These are phyloP conservation scores for Pterocarpus santalinus DNA, from an alignment of 306 rosid species.

Conservation along the genomic window DNA sequence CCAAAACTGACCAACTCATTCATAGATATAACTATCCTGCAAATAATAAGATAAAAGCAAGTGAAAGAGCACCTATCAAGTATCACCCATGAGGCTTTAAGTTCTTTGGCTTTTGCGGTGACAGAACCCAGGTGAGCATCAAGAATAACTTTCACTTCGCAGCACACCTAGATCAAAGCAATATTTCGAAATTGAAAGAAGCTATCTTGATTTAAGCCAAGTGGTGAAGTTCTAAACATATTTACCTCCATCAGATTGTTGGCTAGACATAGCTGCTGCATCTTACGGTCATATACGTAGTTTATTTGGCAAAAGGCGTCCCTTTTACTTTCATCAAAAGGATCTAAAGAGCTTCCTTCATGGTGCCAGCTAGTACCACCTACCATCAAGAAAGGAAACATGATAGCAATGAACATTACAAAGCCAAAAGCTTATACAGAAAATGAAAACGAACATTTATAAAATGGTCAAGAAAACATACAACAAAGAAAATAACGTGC, in stretches of 20 bases:
- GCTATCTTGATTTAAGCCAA: neutral
- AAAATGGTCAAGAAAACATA: neutral
- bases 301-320: conserved; percentile 17
- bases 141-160: conserved; percentile 41
- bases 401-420: neutral
- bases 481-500: conserved; percentile 41
- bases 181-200: neutral
- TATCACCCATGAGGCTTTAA: conserved; percentile 44
- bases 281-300: conserved; percentile 14
- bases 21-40: neutral
- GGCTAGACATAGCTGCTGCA: conserved; percentile 43
- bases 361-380: conserved; percentile 5
- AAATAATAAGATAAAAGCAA: neutral
- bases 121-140: conserved; percentile 35
- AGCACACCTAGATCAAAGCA: conserved; percentile 23
- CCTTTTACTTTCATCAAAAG: conserved; percentile 22
- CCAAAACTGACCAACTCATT: neutral
- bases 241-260: conserved; percentile 42
- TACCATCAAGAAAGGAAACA: conserved; percentile 9
- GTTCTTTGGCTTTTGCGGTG: conserved; percentile 39
- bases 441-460: neutral
- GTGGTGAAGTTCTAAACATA: neutral
- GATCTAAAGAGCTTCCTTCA: conserved; percentile 20
- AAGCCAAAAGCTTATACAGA: neutral
- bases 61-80: conserved; percentile 38